These are phyloP conservation scores for Mangifera indica DNA, from an alignment of 345 rosid genomes.

Conservation along the genomic window DNA sequence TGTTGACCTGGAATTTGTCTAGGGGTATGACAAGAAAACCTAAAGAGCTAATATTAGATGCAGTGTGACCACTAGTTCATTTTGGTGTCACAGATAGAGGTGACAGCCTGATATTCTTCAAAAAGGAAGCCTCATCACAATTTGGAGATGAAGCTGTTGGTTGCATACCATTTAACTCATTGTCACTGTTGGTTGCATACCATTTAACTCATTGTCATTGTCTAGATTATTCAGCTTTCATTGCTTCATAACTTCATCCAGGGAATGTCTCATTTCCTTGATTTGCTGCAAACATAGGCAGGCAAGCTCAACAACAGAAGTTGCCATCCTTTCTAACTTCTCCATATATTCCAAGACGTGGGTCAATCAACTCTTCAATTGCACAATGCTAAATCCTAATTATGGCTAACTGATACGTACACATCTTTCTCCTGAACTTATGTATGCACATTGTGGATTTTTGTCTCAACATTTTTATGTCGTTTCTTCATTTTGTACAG, in stretches of 20 bases:
- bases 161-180: constrained; percentile 1
- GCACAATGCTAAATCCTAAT: too few species aligned
- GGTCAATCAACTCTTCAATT: constrained; percentile 52
- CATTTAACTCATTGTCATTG: not conserved
- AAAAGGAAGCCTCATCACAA: constrained; percentile 33
- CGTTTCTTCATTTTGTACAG: too few species aligned
- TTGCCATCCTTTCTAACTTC: constrained; percentile 41
- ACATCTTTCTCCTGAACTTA: too few species aligned
- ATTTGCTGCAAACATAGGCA: constrained; percentile 60
- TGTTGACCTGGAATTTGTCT: too few species aligned
- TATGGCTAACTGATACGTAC: too few species aligned
- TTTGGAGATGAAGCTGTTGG: constrained; percentile 27
- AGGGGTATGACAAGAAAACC: too few species aligned
- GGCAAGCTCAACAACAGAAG: constrained; percentile 53
- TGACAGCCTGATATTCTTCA: constrained; percentile 30
- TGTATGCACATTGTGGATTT: too few species aligned
- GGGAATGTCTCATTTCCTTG: constrained; percentile 51
- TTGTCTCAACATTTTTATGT: too few species aligned
- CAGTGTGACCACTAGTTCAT: constrained; percentile 47
- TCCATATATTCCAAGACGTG: constrained; percentile 42
- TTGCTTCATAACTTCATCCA: constrained; percentile 48
- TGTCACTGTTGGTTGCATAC: not conserved
- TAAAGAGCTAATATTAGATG: constrained; percentile 24
- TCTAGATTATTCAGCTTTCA: constrained; percentile 2
- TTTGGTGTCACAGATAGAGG: constrained; percentile 55